phyloP scores from a whole-genome alignment of 495 filamentous ascomycete species.

The Tuber calosporum region DNA sequence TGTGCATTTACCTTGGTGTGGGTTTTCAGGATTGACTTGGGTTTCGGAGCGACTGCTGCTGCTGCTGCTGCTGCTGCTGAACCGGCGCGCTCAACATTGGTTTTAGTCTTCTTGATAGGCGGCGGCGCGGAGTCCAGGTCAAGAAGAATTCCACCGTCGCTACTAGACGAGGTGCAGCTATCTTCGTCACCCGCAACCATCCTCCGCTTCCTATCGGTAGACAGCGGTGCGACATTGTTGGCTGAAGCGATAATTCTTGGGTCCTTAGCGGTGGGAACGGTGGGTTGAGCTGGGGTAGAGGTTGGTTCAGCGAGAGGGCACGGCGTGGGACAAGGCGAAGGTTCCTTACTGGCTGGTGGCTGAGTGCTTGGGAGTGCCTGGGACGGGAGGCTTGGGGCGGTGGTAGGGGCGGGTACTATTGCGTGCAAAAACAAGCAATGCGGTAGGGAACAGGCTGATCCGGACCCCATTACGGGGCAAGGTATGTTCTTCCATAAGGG shows the following conservation, averaged over 20 bases:
- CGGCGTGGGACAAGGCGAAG: constrained; percentile 7
- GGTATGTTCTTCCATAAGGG: constrained; percentile 26
- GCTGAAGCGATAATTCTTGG: constrained; percentile 25
- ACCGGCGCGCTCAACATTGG: constrained; percentile 14
- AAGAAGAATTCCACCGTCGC: constrained; percentile 10
- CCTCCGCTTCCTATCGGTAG: constrained; percentile 19
- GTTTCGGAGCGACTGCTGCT: not conserved
- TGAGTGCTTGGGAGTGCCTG: not conserved
- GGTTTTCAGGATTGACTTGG: constrained; percentile 31
- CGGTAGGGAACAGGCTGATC: constrained; percentile 48
- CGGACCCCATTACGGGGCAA: constrained; percentile 25
- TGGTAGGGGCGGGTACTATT: constrained; percentile 7
- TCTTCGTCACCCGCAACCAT: constrained; percentile 16
- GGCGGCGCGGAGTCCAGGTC: constrained; percentile 8
- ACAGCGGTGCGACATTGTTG: not conserved
- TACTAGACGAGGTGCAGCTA: constrained; percentile 9
- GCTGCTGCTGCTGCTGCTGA: constrained; percentile 10
- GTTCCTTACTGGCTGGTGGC: not conserved
- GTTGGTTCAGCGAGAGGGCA: not conserved
- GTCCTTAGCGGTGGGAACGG: constrained; percentile 12
- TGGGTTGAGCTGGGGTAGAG: not conserved
- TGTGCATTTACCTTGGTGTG: not conserved
- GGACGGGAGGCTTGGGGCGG: not conserved
- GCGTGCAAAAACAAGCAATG: constrained; percentile 58
- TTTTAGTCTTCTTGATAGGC: constrained; percentile 22